Percentiles rank a stretch among this genome's conserved stretches.
phyloP scores from a whole-genome alignment of 2,329 filamentous ascomycete species.

The Aschersonia sp. region DNA sequence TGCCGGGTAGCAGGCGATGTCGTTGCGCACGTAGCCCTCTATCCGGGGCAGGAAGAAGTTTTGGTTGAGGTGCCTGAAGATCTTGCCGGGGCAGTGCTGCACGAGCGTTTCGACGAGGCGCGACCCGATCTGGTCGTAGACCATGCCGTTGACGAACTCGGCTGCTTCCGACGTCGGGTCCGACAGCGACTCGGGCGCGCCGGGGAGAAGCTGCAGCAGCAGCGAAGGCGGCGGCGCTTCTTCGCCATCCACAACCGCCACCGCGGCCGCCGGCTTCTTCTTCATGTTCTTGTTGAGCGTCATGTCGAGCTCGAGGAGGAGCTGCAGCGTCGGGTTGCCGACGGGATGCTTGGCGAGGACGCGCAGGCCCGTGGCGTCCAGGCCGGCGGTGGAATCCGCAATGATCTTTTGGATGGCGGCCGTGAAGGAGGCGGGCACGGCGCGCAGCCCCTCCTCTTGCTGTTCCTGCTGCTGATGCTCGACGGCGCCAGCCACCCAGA shows the following conservation, averaged over 20 bases:
- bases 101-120: conserved; percentile 80
- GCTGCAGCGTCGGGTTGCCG: conserved; percentile 84
- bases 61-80: conserved; percentile 79
- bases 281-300: conserved; percentile 40
- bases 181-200: conserved; percentile 52
- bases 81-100: conserved; percentile 64
- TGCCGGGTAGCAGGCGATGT: conserved; percentile 78
- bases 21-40: conserved; percentile 70
- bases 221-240: conserved; percentile 32
- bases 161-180: conserved; percentile 60
- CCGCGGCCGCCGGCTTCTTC: conserved; percentile 1
- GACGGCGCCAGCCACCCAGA: conserved; percentile 40
- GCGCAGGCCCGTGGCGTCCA: conserved; percentile 69
- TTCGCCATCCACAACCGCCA: conserved; percentile 18
- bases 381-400: conserved; percentile 53
- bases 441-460: conserved; percentile 25
- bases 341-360: conserved; percentile 79
- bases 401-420: conserved; percentile 72
- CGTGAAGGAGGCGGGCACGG: conserved; percentile 67
- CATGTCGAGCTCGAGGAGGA: conserved; percentile 78
- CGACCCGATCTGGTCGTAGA: conserved; percentile 85
- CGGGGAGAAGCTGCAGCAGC: conserved; percentile 65
- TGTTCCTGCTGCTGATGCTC: conserved; percentile 28
- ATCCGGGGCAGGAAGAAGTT: conserved; percentile 70
- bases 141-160: conserved; percentile 67